Base-by-base conservation (phyloP, 441 rosid genomes). In the Adansonia gregorii region DNA sequence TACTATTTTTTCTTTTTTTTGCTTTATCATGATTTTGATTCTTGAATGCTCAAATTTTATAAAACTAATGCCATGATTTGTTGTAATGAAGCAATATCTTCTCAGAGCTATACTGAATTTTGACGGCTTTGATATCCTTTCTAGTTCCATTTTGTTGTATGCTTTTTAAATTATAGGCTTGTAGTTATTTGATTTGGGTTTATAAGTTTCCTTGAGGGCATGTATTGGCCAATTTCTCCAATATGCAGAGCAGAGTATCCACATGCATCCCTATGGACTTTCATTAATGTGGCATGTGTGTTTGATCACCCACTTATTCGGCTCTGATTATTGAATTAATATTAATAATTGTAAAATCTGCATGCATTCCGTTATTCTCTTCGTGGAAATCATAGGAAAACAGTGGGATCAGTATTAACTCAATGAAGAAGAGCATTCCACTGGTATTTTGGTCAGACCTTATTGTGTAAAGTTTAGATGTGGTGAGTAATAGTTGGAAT, bases 1-100 rank as follows among this genome's bases (percentile, higher is more conserved):
- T 72, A 63, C 84, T 52, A 1, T 10, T 14, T 39, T 48, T 31
- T 31, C 77, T 12, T 24, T 63, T 31, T 43, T 24, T 35, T 78
- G 65, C 49, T 77, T 3, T 67, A 69, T 72, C 43, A 55, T 67
- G 45, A 17, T 43, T 68, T 71, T 75, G 31, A 78, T 59, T 43
- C 61, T 71, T 75, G 31, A 78, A 60, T 70, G n/a, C 67, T 70
- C 7, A 17, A 15, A 45, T 45, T 27, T 39, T 63, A 35, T 49
- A 27, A 56, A 66, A 61, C 7, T 2, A 22, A 3, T n/a, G 22
- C 43, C 22, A 35, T 65, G 19, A 41, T 65, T 65, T n/a, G 49
- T n/a, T 65, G 48, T 4, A 35, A 6, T 14, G 12, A 61, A 61
- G 7, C 9, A 10, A 60, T 24, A 24, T 61, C 15, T 59, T 15